Evolutionary conservation across 2,329 filamentous ascomycete genomes (phyloP), one percentile per base, ranked within the genome.

Genomic region (Nannizziopsis barbatae): DNA sequence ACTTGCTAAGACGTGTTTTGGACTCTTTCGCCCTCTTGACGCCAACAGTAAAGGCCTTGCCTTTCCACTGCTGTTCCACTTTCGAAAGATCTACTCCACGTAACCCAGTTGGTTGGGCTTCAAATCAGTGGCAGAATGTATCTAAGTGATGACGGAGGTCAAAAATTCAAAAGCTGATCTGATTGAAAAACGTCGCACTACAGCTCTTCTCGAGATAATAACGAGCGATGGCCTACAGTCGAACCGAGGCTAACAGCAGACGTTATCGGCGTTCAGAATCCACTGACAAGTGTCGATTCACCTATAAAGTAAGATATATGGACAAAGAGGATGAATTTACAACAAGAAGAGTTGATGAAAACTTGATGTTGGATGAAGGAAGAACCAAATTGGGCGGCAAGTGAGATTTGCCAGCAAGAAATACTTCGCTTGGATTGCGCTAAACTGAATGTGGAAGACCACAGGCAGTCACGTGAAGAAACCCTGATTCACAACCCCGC

Each of bases 341-440:
- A 51, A 42, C 27, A 44, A 36, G 27, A 47, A 35, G 32, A 39
- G 14, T 14, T 35, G 31, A 38, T 9, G 39, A 44, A 35, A 27
- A 41, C n/a, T 17, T 42, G 39, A 41, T 37, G 38, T 47, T 50
- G 43, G 42, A 53, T 45, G 49, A 41, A 32, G 45, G 45, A 38
- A 35, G 44, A 42, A 47, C 46, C 44, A 45, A 40, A 38, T 27
- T 39, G 46, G 36, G 38, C 35, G 31, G 45, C 36, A 47, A 43
- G 43, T 38, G 46, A 49, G 48, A 33, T 47, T 50, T 42, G 41
- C 42, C 42, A 35, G 43, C 48, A 42, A 52, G 40, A 51, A 46
- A 49, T 27, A 18, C 12, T 22, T 49, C 40, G 48, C 48, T 50
- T 50, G 42, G 14, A 9, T 9, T 17, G 17, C 42, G 37, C 48